Evolutionary conservation across 306 rosid genomes (phyloP), one percentile per base, ranked within the genome.

Genomic region (Crotalaria pallida): DNA sequence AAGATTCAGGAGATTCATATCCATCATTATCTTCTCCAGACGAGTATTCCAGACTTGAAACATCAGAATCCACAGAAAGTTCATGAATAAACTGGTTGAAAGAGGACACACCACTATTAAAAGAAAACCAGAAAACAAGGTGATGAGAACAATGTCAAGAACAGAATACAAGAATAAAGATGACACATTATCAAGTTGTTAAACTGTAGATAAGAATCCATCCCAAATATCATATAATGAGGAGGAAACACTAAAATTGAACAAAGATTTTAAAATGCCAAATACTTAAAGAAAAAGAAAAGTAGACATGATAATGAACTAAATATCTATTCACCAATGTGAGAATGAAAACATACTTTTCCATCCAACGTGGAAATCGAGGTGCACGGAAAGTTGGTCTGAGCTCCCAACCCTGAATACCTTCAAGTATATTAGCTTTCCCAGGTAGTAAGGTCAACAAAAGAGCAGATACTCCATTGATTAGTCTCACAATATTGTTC

Each of bases 351-450:
- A 74, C 96, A 71, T 82, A 92, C 97, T 87, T 80, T 64, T 89
- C 94, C 97, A 92, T 92, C 97, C 97, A 92, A 11, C 92, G 93
- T 2, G 97, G 97, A 67, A 92, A 81, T 5, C 88, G 84, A 31
- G 97, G 97, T 44, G 94, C 97, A 5, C 96, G 90, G 65, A 92
- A 89, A 51, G 93, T 80, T 9, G 97, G 96, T 64, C 86, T 82
- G 41, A 89, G 96, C 87, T 92, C 97, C 97, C 97, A 92, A 65
- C 96, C 97, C 73, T 92, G 89, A 71, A 88, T 80, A 26, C 97
- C 96, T 89, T 92, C 97, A 27, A 92, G 97, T 51, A 87, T 84
- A 53, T 44, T 76, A 67, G 92, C 86, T 69, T 79, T 92, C 15
- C 96, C 97, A 2, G 97, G 97, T 59, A 92, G 77, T 51, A 89